Evolutionary conservation across 805 yeast species (phyloP).

Genomic region (Scheffersomyces amazonensis): DNA sequence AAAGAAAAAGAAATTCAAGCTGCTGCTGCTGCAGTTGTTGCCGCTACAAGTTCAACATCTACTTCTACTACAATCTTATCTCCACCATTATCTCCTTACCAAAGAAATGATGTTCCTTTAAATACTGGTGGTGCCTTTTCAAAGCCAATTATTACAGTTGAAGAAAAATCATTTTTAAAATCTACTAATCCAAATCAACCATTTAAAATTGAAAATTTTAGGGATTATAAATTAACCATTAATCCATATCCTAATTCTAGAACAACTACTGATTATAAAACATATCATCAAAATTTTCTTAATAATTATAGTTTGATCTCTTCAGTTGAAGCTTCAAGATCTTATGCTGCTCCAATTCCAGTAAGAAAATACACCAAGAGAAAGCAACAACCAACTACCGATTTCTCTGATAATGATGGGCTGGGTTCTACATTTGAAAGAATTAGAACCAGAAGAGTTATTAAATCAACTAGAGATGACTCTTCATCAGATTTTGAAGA

Average conservation of each 20-base stretch:
- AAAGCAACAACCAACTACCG: slow-evolving; percentile 26
- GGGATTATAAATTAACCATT: slow-evolving; percentile 45
- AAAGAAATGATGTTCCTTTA: slow-evolving; percentile 10
- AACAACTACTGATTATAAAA: slow-evolving; percentile 43
- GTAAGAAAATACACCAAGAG: slow-evolving; percentile 13
- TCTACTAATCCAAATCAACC: slow-evolving; percentile 17
- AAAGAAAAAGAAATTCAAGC: background rate
- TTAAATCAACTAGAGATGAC: slow-evolving; percentile 26
- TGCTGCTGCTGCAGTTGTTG: background rate
- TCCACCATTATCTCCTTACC: slow-evolving; percentile 46
- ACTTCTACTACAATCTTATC: slow-evolving; percentile 29
- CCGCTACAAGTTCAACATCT: background rate
- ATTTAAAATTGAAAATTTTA: slow-evolving; percentile 49
- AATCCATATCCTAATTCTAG: slow-evolving; percentile 37
- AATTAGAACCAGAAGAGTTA: slow-evolving; percentile 59
- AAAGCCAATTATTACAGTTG: background rate
- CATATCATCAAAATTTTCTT: slow-evolving; percentile 49
- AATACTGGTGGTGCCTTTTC: no score
- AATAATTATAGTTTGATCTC: slow-evolving; percentile 45
- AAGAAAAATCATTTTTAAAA: slow-evolving; percentile 15
- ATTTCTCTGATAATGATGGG: slow-evolving; percentile 21
- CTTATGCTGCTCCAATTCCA: slow-evolving; percentile 8
- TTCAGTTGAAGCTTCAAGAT: background rate
- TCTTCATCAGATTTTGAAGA: slow-evolving; percentile 2
- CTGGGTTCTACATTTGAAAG: slow-evolving; percentile 28